Conservation (phyloP, 179 eudicot species). For the Monotropa hypopitys region DNA sequence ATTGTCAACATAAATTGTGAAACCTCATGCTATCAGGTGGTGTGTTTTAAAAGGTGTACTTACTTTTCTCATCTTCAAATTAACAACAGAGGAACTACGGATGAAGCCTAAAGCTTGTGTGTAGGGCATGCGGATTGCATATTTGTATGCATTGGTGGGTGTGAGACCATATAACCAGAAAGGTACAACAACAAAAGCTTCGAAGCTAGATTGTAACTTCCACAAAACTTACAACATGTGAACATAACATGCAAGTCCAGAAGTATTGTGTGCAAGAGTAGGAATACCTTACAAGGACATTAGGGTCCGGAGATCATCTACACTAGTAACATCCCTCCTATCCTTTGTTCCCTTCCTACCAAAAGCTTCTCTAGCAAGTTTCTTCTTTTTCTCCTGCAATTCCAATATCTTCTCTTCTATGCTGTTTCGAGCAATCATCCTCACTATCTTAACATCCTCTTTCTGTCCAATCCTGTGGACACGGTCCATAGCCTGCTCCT, state of each 20-base stretch:
- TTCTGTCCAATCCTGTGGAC: constrained; percentile 81
- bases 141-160: neutral
- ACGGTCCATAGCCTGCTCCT: constrained; percentile 92
- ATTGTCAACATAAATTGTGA: too few species aligned
- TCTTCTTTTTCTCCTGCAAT: constrained; percentile 66
- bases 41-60: too few species aligned
- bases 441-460: constrained; percentile 56
- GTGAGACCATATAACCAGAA: neutral
- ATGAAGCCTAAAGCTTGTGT: too few species aligned
- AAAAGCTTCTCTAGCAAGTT: constrained; percentile 56
- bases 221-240: neutral
- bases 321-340: constrained; percentile 42
- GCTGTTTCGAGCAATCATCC: constrained; percentile 61
- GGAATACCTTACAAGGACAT: constrained; percentile 38
- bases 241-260: neutral
- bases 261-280: neutral
- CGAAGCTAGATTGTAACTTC: neutral
- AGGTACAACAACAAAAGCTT: constrained; percentile 1
- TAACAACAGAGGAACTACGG: too few species aligned
- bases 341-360: constrained; percentile 39
- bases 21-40: too few species aligned
- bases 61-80: too few species aligned
- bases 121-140: too few species aligned
- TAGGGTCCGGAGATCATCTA: constrained; percentile 53
- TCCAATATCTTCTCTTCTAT: constrained; percentile 68